Base-by-base conservation (phyloP, 2,329 filamentous ascomycete species). In the Neonectria hederae region DNA sequence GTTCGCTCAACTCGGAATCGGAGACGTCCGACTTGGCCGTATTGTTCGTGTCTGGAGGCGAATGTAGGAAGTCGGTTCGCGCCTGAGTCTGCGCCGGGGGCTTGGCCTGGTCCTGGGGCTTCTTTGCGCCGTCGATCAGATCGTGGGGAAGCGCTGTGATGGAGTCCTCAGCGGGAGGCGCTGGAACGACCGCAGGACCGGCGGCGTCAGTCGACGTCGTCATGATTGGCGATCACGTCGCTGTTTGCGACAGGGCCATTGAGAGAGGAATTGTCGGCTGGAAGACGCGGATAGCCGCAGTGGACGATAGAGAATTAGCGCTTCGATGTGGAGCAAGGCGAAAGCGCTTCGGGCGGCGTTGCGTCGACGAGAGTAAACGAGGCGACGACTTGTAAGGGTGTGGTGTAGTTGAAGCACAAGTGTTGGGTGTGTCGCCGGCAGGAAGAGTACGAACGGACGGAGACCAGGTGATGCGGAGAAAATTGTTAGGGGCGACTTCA, bases 1-100 rank as follows among this genome's bases (percentile, higher is more conserved):
- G 82, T 58, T 90, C 89, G 79, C 88, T 90, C 32, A 91, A 81
- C 75, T 91, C 89, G 56, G 89, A 90, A 72, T 90, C 87, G 76
- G 85, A 88, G 54, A 79, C 83, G 72, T 89, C 86, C 66, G 86
- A 83, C 74, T 87, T 89, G 73, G 82, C 79, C 59, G 84, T 83
- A 75, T 85, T 85, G 78, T 89, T 89, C 76, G 86, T 89, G 72
- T 90, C 87, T 54, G 88, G 88, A 45, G 88, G 88, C 68, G 88
- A 90, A 74, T 89, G 84, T 60, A 90, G 78, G 71, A 86, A 86
- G 64, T 77, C 80, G 30, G 82, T 77, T 67, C 72, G 65, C 40
- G 60, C 38, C 43, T 49, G 67, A 45, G 28, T 11, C 21, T 54
- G 42, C n/a, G 58, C 32, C 38, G 48, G 67, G 51, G 21, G 11